Evolutionary conservation across 345 rosid species (phyloP), one percentile per base, ranked within the genome.

Genomic region (Melastoma malabathricum): DNA sequence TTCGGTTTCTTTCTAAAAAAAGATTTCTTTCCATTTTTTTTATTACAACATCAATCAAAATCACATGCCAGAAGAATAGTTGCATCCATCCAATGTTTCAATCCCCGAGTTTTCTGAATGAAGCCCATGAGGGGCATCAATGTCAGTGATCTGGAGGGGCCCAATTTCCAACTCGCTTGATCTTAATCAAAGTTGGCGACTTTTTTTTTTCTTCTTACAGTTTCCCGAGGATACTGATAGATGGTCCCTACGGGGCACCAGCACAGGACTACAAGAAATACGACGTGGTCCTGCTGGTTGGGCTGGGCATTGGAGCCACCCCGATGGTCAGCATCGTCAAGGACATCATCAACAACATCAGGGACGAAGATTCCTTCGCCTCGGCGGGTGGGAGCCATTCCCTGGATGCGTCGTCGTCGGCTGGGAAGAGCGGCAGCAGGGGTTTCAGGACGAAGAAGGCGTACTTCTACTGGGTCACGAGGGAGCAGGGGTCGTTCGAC

Each of bases 241-340:
- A 89, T 47, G 97, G 97, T 18, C 83, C 97, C 6, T 89, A 76
- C 8, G 97, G 97, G 18, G 95, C 95, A 5, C 95, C 97, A 0
- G 93, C 97, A 46, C 97, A 89, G 57, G 97, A 89, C 74, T 89
- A 89, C 68, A 79, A 80, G 68, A 82, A 89, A 57, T 89, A 85
- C 49, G 97, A 89, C 1, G 84, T 89, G 4, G 82, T 89, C 15
- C 77, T 89, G 0, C 75, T 89, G 1, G 95, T 89, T 12, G 97
- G 97, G 51, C 82, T 85, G 0, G 97, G 97, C 18, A 89, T 89
- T 0, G 97, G 97, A 14, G 97, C 93, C 13, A 89, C 97, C 1
- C 97, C 97, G 3, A 82, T 89, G 95, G 80, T 89, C 47, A 89
- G 93, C 52, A 89, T 89, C 2, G 75, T 89, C 19, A 89, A 89